Conservation (phyloP, 75 land plant species). For the Pinus taeda region DNA sequence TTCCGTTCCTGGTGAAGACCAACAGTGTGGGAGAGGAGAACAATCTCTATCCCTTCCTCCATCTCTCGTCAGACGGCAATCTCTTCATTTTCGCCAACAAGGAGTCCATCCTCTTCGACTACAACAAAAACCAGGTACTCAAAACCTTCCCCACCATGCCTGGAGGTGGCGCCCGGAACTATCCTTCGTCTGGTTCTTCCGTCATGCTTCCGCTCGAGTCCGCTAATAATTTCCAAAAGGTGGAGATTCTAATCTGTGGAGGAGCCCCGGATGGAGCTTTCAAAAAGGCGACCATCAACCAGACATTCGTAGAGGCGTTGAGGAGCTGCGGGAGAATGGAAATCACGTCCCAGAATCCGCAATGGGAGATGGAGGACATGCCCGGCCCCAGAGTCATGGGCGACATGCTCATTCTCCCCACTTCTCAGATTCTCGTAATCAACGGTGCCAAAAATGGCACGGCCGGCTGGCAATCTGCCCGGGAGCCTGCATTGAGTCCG, state of each 20-base stretch:
- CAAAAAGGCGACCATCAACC: not conserved
- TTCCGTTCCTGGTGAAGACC: too few relatives aligned
- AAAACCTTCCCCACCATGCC: slow-evolving; percentile 30
- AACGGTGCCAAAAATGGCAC: slow-evolving; percentile 57
- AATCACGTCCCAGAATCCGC: slow-evolving; percentile 43
- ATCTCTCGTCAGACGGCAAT: too few relatives aligned
- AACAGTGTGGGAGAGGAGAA: too few relatives aligned
- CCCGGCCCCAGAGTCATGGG: slow-evolving; percentile 67
- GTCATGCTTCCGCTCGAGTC: slow-evolving; percentile 26
- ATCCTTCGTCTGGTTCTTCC: slow-evolving; percentile 33
- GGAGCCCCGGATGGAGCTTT: slow-evolving; percentile 50
- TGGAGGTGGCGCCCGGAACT: slow-evolving; percentile 29
- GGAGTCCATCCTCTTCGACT: slow-evolving; percentile 31
- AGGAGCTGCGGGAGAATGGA: slow-evolving; percentile 50
- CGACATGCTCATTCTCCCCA: slow-evolving; percentile 69
- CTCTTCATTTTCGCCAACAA: too few relatives aligned
- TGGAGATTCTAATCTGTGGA: slow-evolving; percentile 66
- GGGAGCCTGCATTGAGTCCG: slow-evolving; percentile 40
- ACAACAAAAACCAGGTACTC: slow-evolving; percentile 22
- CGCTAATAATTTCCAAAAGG: slow-evolving; percentile 8
- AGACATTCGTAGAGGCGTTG: slow-evolving; percentile 26
- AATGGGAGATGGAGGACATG: slow-evolving; percentile 69
- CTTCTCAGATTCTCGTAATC: slow-evolving; percentile 58
- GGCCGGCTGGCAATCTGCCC: slow-evolving; percentile 58
- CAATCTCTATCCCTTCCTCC: too few relatives aligned